Conservation (phyloP, 768 basidiomycete species). For the Calocybe gangraenosa region DNA sequence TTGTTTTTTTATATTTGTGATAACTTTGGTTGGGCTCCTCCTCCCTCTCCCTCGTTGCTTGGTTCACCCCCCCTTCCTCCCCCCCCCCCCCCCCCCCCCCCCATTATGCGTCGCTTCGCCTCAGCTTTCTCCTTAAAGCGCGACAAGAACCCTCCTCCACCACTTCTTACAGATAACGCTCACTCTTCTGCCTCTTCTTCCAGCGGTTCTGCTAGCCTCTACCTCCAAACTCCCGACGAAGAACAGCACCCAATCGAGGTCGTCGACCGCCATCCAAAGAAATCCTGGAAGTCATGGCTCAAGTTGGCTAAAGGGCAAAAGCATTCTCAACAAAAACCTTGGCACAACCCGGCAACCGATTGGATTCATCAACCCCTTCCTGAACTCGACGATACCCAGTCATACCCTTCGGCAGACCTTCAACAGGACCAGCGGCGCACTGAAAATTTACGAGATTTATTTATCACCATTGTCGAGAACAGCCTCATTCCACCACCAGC, state of each 20-base stretch:
- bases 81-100: neutral
- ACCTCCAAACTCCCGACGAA: slow-evolving; percentile 59
- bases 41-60: too few relatives aligned
- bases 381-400: slow-evolving; percentile 12
- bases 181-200: slow-evolving; percentile 59
- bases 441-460: slow-evolving; percentile 9
- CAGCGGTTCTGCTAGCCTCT: slow-evolving; percentile 52
- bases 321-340: slow-evolving; percentile 15
- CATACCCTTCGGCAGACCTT: slow-evolving; percentile 12
- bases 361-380: too few relatives aligned
- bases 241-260: slow-evolving; percentile 27
- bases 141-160: slow-evolving; percentile 30
- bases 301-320: slow-evolving; percentile 15
- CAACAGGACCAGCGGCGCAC: neutral
- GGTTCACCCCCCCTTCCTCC: too few relatives aligned
- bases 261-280: slow-evolving; percentile 28
- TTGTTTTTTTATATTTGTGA: too few relatives aligned
- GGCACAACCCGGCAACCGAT: slow-evolving; percentile 16
- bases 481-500: slow-evolving; percentile 36
- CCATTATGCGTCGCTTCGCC: slow-evolving; percentile 59
- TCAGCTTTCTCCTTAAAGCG: slow-evolving; percentile 49
- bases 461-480: slow-evolving; percentile 42
- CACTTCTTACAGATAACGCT: slow-evolving; percentile 27
- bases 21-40: too few relatives aligned
- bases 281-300: slow-evolving; percentile 58